Conservation (phyloP, 2,329 filamentous ascomycete genomes). For the Fusarium pininemorale region DNA sequence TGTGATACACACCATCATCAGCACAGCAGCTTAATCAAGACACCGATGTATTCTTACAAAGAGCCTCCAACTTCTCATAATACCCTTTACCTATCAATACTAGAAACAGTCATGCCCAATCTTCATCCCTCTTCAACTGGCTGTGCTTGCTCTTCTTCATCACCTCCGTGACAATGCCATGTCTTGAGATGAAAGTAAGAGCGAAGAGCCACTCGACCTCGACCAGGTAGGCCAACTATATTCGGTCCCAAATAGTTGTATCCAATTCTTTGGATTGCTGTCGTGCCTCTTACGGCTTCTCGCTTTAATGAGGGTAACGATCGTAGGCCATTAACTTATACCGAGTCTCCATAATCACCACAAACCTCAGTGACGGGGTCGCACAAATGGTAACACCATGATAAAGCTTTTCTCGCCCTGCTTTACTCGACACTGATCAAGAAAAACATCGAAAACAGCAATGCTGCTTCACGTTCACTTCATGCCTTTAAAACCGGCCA, state of each 20-base stretch:
- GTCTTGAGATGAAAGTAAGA: neutral
- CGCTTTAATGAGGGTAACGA: neutral
- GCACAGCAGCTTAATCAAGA: neutral
- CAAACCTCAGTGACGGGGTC: conserved; percentile 9
- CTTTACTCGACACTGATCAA: neutral
- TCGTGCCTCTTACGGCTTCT: neutral
- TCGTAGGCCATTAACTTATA: neutral
- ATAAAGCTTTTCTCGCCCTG: conserved; percentile 8
- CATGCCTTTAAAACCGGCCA: neutral
- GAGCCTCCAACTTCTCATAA: neutral
- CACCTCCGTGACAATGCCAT: neutral
- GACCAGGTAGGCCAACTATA: neutral
- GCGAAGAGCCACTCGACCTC: neutral
- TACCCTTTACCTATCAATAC: neutral
- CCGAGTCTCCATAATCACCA: neutral
- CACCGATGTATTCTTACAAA: neutral
- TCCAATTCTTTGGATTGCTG: neutral
- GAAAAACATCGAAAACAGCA: neutral
- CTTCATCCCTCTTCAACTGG: neutral
- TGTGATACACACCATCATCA: neutral
- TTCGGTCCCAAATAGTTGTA: no score
- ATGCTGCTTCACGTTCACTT: neutral
- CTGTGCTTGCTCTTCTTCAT: neutral
- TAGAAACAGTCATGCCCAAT: neutral
- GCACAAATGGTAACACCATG: conserved; percentile 22